Evolutionary conservation across 164 flowering plant species (phyloP).

Genomic region (Euptelea pleiosperma): DNA sequence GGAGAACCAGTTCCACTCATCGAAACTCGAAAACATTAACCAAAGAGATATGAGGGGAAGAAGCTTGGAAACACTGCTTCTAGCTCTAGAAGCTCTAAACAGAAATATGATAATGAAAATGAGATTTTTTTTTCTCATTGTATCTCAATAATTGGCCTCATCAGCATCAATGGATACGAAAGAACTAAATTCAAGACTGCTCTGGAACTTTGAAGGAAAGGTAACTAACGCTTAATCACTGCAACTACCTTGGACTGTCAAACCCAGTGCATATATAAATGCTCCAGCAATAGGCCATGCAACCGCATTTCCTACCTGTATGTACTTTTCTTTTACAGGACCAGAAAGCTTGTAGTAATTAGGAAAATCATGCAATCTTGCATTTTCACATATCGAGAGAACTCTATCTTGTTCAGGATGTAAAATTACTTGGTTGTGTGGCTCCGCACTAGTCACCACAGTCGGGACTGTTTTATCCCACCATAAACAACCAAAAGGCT

Average conservation of each 20-base stretch:
- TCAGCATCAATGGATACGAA: too few relatives aligned
- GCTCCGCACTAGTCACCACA: slow-evolving; percentile 81
- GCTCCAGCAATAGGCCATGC: too few relatives aligned
- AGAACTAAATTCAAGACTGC: too few relatives aligned
- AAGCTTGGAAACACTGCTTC: too few relatives aligned
- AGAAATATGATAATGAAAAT: slow-evolving; percentile 21
- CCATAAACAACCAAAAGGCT: slow-evolving; percentile 90
- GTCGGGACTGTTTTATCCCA: slow-evolving; percentile 87
- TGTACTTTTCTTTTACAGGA: slow-evolving; percentile 60
- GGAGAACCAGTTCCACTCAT: slow-evolving; percentile 12
- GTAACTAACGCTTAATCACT: too few relatives aligned
- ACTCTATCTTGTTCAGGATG: slow-evolving; percentile 81
- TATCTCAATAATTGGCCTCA: too few relatives aligned
- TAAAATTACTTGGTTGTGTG: slow-evolving; percentile 79
- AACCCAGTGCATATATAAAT: too few relatives aligned
- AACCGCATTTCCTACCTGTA: too few relatives aligned
- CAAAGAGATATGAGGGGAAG: slow-evolving; percentile 10
- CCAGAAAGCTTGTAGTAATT: too few relatives aligned
- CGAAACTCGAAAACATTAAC: slow-evolving; percentile 14
- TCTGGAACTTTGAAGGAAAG: too few relatives aligned
- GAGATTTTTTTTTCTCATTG: slow-evolving; percentile 23
- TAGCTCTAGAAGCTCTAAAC: too few relatives aligned
- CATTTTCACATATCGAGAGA: slow-evolving; percentile 69
- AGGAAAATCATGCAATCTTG: slow-evolving; percentile 77
- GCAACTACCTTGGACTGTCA: too few relatives aligned